Percentiles rank a stretch among this genome's conserved stretches.
Evolutionary conservation across 2,329 filamentous ascomycete species (phyloP).

Genomic region (Bipolaris victoriae): DNA sequence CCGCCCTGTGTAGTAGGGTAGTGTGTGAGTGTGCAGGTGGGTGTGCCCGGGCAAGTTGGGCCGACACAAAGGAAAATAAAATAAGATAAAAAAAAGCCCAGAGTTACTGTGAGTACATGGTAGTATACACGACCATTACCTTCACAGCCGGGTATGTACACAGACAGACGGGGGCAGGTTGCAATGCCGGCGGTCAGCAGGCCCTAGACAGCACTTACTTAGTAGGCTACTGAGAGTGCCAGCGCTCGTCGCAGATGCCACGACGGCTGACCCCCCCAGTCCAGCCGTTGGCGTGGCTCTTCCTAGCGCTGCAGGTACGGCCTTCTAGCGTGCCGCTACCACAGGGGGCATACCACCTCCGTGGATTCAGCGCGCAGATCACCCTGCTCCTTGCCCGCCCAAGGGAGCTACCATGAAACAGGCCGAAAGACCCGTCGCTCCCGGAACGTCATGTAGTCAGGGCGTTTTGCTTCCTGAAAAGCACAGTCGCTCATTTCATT

Average conservation of each 20-base stretch:
- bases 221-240: constrained; percentile 3
- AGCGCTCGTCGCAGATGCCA: constrained; percentile 2
- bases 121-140: too few relatives aligned
- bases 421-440: constrained; percentile 46
- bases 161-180: not conserved
- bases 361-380: constrained; percentile 40
- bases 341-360: constrained; percentile 27
- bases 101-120: too few relatives aligned
- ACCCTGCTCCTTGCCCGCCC: constrained; percentile 34
- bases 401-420: constrained; percentile 47
- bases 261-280: constrained; percentile 16
- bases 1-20: too few relatives aligned
- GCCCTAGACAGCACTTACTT: not conserved
- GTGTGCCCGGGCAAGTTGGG: too few relatives aligned
- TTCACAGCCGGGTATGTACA: too few relatives aligned
- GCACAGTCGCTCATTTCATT: constrained; percentile 49
- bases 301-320: constrained; percentile 33
- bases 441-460: constrained; percentile 50
- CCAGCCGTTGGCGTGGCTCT: constrained; percentile 28
- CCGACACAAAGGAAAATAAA: too few relatives aligned
- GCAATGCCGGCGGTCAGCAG: not conserved
- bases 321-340: constrained; percentile 18
- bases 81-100: too few relatives aligned
- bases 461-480: constrained; percentile 43
- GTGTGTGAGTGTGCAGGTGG: too few relatives aligned